Evolutionary conservation across 768 basidiomycete genomes (phyloP).

Genomic region (Amanita thiersii): DNA sequence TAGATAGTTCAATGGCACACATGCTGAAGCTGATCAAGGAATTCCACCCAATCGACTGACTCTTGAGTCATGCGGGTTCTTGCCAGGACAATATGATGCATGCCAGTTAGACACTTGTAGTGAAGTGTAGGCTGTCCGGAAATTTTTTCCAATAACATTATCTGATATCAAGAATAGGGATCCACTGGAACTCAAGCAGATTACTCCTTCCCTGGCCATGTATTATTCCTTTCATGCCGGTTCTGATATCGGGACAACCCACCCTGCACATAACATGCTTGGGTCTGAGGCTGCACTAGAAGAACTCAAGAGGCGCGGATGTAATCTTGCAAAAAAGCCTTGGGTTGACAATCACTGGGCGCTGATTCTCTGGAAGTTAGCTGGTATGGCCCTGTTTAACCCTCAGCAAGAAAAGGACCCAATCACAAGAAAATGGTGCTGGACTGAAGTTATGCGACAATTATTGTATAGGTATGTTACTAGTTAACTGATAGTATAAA

Average conservation of each 20-base stretch:
- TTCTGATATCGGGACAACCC: slow-evolving; percentile 15
- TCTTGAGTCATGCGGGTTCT: slow-evolving; percentile 39
- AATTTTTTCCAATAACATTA: slow-evolving; percentile 1
- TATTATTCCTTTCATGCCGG: slow-evolving; percentile 52
- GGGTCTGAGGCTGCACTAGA: slow-evolving; percentile 50
- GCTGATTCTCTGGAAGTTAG: slow-evolving; percentile 91
- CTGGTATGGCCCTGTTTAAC: slow-evolving; percentile 71
- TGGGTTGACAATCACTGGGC: slow-evolving; percentile 96
- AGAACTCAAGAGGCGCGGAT: slow-evolving; percentile 49
- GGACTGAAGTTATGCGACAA: slow-evolving; percentile 75
- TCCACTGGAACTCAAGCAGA: slow-evolving; percentile 39
- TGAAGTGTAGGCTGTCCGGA: slow-evolving; percentile 42
- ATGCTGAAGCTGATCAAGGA: not conserved
- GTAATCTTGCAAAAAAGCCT: slow-evolving; percentile 54
- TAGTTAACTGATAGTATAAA: not conserved
- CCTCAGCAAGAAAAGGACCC: slow-evolving; percentile 48
- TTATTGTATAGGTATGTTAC: slow-evolving; percentile 69
- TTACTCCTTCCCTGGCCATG: slow-evolving; percentile 45
- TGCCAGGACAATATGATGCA: slow-evolving; percentile 36
- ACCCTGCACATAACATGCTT: slow-evolving; percentile 16
- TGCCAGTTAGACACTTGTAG: slow-evolving; percentile 35
- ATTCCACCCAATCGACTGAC: slow-evolving; percentile 27
- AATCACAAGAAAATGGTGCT: slow-evolving; percentile 62
- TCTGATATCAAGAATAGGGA: slow-evolving; percentile 28
- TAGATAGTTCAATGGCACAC: not conserved